Percentiles rank a stretch among this genome's conserved stretches.
Conservation (phyloP, 1,284 basidiomycete genomes). For the Laetiporus sulphureus region DNA sequence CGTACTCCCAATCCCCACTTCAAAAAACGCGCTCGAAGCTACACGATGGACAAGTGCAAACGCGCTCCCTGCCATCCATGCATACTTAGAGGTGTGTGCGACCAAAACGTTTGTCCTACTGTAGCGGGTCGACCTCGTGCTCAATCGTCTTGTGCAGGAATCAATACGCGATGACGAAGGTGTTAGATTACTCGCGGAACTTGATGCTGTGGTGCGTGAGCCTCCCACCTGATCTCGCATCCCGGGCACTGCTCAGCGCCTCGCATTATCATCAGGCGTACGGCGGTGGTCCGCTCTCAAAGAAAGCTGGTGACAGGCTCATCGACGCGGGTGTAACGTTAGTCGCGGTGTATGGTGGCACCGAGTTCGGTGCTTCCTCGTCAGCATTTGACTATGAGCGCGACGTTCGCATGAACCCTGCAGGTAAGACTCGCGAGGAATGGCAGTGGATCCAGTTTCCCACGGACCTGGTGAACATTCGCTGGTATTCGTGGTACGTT, state of each 20-base stretch:
- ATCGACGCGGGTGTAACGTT: conserved; percentile 8
- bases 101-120: no score
- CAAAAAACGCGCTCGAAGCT: conserved; percentile 13
- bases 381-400: not conserved
- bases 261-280: no score
- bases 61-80: conserved; percentile 11
- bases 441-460: conserved; percentile 29
- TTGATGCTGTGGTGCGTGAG: conserved; percentile 9
- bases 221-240: not conserved
- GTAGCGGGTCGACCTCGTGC: no score
- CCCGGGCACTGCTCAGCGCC: no score
- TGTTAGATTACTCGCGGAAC: conserved; percentile 8
- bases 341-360: conserved; percentile 10
- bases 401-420: not conserved
- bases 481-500: conserved; percentile 23
- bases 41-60: conserved; percentile 5
- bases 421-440: conserved; percentile 11
- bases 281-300: conserved; percentile 12
- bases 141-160: conserved; percentile 4
- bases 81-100: conserved; percentile 16
- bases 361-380: conserved; percentile 10
- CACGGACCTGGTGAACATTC: conserved; percentile 10
- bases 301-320: conserved; percentile 7
- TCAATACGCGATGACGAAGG: conserved; percentile 11
- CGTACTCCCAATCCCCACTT: conserved; percentile 4